A percentile compares a stretch with the other conserved stretches of the same genome.
These are phyloP conservation scores for Candolleomyces aberdarensis DNA, from an alignment of 768 basidiomycete species.

Conservation along the genomic window DNA sequence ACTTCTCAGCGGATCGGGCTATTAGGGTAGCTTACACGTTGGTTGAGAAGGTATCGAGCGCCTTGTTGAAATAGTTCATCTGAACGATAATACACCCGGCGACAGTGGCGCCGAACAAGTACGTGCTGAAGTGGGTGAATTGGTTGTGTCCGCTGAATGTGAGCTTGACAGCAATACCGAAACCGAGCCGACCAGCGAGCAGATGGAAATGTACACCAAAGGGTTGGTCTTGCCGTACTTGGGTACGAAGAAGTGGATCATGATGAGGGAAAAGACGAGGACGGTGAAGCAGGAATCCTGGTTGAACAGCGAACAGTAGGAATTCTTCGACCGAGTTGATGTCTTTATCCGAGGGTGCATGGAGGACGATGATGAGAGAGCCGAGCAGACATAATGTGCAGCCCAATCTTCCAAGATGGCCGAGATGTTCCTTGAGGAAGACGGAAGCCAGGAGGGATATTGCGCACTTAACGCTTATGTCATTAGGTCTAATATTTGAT, in stretches of 20 bases:
- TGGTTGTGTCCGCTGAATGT: conserved; percentile 94
- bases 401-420: conserved; percentile 86
- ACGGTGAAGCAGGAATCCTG: conserved; percentile 90
- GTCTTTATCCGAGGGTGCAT: conserved; percentile 94
- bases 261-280: conserved; percentile 72
- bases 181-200: conserved; percentile 94
- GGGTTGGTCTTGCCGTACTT: conserved; percentile 86
- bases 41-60: conserved; percentile 93
- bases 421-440: conserved; percentile 89
- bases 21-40: conserved; percentile 72
- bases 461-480: too few relatives aligned
- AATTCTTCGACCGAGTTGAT: conserved; percentile 94
- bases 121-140: conserved; percentile 93
- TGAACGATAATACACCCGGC: conserved; percentile 83
- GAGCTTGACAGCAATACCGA: conserved; percentile 94
- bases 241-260: conserved; percentile 86
- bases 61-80: conserved; percentile 99
- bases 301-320: conserved; percentile 87
- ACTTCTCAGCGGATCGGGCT: neutral
- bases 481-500: too few relatives aligned
- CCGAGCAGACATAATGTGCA: conserved; percentile 84
- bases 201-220: conserved; percentile 92
- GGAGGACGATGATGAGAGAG: conserved; percentile 90
- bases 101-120: conserved; percentile 86
- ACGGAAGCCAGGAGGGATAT: conserved; percentile 95